Evolutionary conservation across 2,329 filamentous ascomycete genomes (phyloP).

Genomic region (Graphilbum ipis-grandicollis): DNA sequence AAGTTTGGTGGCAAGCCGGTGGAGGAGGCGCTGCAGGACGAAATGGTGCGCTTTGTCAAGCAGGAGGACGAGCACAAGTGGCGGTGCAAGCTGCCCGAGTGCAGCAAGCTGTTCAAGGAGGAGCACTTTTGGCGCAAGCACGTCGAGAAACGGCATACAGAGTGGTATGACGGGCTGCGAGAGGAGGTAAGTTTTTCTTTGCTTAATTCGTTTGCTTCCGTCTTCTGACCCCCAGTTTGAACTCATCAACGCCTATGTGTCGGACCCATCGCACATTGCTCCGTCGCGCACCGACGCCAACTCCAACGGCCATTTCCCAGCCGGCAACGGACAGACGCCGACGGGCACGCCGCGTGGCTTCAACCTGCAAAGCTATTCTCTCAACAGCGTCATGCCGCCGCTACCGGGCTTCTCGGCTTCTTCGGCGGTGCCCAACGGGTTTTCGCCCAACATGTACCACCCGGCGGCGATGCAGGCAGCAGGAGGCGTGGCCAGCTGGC

Average conservation of each 20-base stretch:
- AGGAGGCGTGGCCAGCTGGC: slow-evolving; percentile 27
- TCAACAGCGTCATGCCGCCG: slow-evolving; percentile 38
- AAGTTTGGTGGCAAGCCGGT: slow-evolving; percentile 80
- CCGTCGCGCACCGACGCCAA: slow-evolving; percentile 87
- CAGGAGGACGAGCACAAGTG: slow-evolving; percentile 97
- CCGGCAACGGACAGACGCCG: slow-evolving; percentile 55
- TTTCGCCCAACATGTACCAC: slow-evolving; percentile 28
- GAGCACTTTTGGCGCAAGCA: slow-evolving; percentile 97
- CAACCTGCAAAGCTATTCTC: slow-evolving; percentile 57
- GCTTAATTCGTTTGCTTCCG: neutral
- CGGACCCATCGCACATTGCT: slow-evolving; percentile 88
- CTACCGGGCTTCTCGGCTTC: slow-evolving; percentile 42
- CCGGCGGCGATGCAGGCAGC: slow-evolving; percentile 24
- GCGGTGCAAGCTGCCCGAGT: slow-evolving; percentile 91
- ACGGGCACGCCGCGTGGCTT: slow-evolving; percentile 84
- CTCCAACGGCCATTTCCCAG: slow-evolving; percentile 87
- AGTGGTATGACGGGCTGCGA: slow-evolving; percentile 68
- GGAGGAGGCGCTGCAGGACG: slow-evolving; percentile 75
- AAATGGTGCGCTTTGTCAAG: slow-evolving; percentile 76
- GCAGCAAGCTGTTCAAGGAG: slow-evolving; percentile 92
- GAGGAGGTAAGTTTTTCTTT: slow-evolving; percentile 49
- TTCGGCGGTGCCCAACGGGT: slow-evolving; percentile 20
- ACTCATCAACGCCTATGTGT: slow-evolving; percentile 83
- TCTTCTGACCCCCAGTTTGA: too few relatives aligned
- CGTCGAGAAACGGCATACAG: slow-evolving; percentile 82